phyloP scores from a whole-genome alignment of 495 filamentous ascomycete genomes.

The Hypoxylon cercidicola region DNA sequence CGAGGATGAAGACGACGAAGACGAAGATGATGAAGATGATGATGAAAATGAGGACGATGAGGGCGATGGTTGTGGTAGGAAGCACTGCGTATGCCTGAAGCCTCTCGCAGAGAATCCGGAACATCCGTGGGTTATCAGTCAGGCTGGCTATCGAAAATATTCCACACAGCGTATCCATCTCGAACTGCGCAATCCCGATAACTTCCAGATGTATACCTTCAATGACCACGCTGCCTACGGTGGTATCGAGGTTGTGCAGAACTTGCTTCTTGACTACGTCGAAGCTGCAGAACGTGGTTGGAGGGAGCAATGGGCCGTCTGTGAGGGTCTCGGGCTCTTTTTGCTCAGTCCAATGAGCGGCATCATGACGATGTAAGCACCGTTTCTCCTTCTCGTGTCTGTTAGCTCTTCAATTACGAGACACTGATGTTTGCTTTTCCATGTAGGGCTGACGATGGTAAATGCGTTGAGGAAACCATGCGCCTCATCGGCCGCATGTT shows the following conservation, averaged over 20 bases:
- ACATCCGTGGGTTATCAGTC: conserved; percentile 52
- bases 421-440: not conserved
- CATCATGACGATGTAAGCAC: conserved; percentile 12
- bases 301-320: conserved; percentile 51
- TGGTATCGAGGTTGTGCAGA: conserved; percentile 49
- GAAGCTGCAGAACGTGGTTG: conserved; percentile 40
- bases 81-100: conserved; percentile 54
- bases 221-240: conserved; percentile 51
- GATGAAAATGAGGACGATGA: conserved; percentile 27
- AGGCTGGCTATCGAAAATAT: conserved; percentile 48
- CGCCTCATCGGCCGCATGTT: conserved; percentile 50
- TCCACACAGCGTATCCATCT: conserved; percentile 27
- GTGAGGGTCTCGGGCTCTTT: conserved; percentile 41
- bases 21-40: conserved; percentile 24
- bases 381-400: not conserved
- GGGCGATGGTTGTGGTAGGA: conserved; percentile 38
- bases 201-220: conserved; percentile 52
- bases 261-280: conserved; percentile 51
- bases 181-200: conserved; percentile 46
- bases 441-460: conserved; percentile 45
- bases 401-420: not conserved
- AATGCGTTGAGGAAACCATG: conserved; percentile 23
- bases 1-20: conserved; percentile 30
- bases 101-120: conserved; percentile 51
- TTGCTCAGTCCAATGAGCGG: conserved; percentile 7